phyloP scores from a whole-genome alignment of 2,329 filamentous ascomycete species.

The Exserohilum rostratum region DNA sequence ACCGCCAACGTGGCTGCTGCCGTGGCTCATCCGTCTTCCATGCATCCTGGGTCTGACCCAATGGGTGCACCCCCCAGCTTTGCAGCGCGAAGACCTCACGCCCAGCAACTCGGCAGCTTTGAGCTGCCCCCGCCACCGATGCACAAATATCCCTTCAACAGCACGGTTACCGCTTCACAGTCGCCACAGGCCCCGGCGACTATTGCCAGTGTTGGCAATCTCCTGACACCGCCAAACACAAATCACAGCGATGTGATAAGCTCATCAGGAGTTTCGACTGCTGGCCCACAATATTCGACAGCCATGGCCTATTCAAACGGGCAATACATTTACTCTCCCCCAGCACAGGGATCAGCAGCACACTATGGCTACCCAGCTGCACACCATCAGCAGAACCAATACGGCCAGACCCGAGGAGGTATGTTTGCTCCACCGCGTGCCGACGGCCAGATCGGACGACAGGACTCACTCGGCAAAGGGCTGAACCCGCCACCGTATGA shows the following conservation, averaged over 20 bases:
- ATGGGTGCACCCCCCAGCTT: slow-evolving; percentile 70
- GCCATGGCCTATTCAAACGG: slow-evolving; percentile 64
- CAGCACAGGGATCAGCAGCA: slow-evolving; percentile 61
- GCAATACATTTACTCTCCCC: slow-evolving; percentile 65
- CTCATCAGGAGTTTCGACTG: slow-evolving; percentile 66
- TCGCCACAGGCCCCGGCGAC: slow-evolving; percentile 54
- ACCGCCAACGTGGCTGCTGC: slow-evolving; percentile 68
- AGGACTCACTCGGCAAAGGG: slow-evolving; percentile 67
- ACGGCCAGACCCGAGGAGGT: slow-evolving; percentile 46
- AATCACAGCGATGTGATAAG: slow-evolving; percentile 66
- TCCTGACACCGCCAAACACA: slow-evolving; percentile 67
- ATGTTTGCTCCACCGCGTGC: slow-evolving; percentile 62
- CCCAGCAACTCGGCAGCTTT: slow-evolving; percentile 71
- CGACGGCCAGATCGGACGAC: slow-evolving; percentile 58
- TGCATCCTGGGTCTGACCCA: slow-evolving; percentile 66
- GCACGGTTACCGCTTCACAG: slow-evolving; percentile 50
- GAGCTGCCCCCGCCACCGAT: slow-evolving; percentile 67
- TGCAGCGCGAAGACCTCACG: slow-evolving; percentile 72
- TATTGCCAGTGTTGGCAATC: slow-evolving; percentile 63
- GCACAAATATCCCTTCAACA: slow-evolving; percentile 58
- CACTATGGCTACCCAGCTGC: slow-evolving; percentile 59
- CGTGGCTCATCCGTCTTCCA: slow-evolving; percentile 64
- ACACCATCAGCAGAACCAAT: slow-evolving; percentile 43
- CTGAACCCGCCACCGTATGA: slow-evolving; percentile 73
- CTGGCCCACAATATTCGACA: slow-evolving; percentile 62